These are phyloP conservation scores for Fusarium veterinarium DNA, from an alignment of 2,329 filamentous ascomycete genomes.

Conservation along the genomic window DNA sequence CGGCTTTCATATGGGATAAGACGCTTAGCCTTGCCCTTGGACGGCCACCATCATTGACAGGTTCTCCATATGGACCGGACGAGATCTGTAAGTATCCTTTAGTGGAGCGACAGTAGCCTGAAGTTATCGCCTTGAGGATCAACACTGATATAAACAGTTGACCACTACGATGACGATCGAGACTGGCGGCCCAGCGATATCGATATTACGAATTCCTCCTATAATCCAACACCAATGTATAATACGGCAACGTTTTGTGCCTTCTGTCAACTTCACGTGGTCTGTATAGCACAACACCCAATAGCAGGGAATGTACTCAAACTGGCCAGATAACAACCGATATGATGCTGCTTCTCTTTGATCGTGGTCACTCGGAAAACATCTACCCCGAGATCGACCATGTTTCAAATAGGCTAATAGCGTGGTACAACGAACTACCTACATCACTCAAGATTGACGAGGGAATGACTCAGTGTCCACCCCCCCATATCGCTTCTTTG, in stretches of 20 bases:
- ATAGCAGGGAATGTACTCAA: no score
- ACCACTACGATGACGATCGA: background rate
- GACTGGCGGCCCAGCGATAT: background rate
- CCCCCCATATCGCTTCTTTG: background rate
- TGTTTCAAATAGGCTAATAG: background rate
- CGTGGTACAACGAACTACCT: background rate
- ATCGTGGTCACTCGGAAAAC: background rate
- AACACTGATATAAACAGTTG: background rate
- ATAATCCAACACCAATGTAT: background rate
- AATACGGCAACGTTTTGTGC: background rate
- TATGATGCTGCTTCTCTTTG: background rate
- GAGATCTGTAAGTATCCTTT: background rate
- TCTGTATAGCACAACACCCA: background rate
- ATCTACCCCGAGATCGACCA: background rate
- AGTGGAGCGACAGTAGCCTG: no score
- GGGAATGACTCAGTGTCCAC: background rate
- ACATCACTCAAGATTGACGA: background rate
- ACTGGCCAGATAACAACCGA: background rate
- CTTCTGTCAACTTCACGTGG: background rate
- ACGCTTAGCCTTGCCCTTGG: background rate
- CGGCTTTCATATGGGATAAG: conserved; percentile 1
- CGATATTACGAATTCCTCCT: background rate
- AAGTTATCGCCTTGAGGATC: no score
- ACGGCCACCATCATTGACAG: background rate
- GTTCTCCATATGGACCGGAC: background rate